phyloP scores from a whole-genome alignment of 140 eudicot species.

The Stevia rebaudiana region DNA sequence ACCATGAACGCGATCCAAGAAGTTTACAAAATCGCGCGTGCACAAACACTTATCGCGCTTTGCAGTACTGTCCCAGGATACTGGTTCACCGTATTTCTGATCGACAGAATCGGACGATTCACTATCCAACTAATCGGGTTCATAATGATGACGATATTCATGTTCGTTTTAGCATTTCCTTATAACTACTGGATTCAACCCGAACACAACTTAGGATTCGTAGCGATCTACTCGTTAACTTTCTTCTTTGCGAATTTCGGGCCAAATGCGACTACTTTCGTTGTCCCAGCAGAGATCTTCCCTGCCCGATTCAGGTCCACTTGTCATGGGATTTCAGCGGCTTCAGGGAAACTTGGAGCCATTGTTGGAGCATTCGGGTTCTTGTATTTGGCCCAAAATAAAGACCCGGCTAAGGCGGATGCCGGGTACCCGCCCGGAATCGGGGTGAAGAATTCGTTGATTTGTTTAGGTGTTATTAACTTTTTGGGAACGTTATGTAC shows the following conservation, averaged over 20 bases:
- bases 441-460: conserved; percentile 64
- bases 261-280: conserved; percentile 82
- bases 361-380: conserved; percentile 84
- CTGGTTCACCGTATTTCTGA: conserved; percentile 71
- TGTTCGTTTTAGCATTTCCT: conserved; percentile 66
- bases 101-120: conserved; percentile 64
- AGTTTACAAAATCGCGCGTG: no score
- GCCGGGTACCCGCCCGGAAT: conserved; percentile 81
- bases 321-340: conserved; percentile 89
- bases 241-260: conserved; percentile 87
- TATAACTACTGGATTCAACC: conserved; percentile 63
- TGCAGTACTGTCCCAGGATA: conserved; percentile 87
- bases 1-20: no score
- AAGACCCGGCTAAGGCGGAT: conserved; percentile 50
- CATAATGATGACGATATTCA: conserved; percentile 65
- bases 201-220: conserved; percentile 51
- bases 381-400: conserved; percentile 67
- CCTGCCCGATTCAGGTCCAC: conserved; percentile 79
- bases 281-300: conserved; percentile 86
- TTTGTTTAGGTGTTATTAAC: conserved; percentile 54
- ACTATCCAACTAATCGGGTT: conserved; percentile 59
- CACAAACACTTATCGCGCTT: conserved; percentile 54
- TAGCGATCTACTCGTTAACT: conserved; percentile 59
- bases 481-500: conserved; percentile 31
- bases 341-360: conserved; percentile 77